A percentile compares a stretch with the other conserved stretches of the same genome.
Conservation (phyloP, 805 yeast species). For the Wickerhamiella parazyma region DNA sequence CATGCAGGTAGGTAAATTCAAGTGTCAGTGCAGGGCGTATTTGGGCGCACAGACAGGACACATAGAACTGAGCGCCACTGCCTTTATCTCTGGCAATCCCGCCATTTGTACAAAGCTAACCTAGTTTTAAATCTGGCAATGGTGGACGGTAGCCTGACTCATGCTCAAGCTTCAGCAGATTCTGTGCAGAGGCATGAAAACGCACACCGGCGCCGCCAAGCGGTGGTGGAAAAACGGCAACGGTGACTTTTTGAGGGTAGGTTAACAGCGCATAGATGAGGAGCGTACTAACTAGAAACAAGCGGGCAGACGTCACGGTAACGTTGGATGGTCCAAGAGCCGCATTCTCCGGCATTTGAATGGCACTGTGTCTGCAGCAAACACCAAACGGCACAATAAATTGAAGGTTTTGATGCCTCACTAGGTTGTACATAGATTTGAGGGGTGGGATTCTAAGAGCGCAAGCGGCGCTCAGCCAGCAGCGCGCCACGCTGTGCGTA, state of each 20-base stretch:
- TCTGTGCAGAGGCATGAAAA: conserved; percentile 31
- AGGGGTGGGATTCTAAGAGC: too few species aligned
- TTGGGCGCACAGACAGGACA: too few species aligned
- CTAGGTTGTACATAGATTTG: conserved; percentile 6
- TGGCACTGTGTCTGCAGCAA: conserved; percentile 43
- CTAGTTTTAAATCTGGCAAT: too few species aligned
- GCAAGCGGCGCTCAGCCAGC: too few species aligned
- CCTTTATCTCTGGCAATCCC: too few species aligned
- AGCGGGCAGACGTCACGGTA: conserved; percentile 87
- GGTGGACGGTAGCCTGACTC: too few species aligned
- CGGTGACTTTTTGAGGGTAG: conserved; percentile 42
- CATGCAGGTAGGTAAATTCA: too few species aligned
- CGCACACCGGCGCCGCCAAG: conserved; percentile 78
- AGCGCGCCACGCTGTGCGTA: too few species aligned
- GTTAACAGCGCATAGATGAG: conserved; percentile 12
- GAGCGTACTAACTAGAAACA: conserved; percentile 32
- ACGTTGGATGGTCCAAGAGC: conserved; percentile 69
- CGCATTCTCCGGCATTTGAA: conserved; percentile 38
- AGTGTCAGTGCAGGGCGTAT: too few species aligned
- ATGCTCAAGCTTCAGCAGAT: not conserved
- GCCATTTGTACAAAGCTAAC: too few species aligned
- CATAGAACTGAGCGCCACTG: too few species aligned
- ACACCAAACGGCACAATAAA: conserved; percentile 23
- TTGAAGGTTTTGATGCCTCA: conserved; percentile 17
- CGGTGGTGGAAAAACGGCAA: conserved; percentile 62